Conservation (phyloP, 2,329 filamentous ascomycete species). For the Penicillium sp. region DNA sequence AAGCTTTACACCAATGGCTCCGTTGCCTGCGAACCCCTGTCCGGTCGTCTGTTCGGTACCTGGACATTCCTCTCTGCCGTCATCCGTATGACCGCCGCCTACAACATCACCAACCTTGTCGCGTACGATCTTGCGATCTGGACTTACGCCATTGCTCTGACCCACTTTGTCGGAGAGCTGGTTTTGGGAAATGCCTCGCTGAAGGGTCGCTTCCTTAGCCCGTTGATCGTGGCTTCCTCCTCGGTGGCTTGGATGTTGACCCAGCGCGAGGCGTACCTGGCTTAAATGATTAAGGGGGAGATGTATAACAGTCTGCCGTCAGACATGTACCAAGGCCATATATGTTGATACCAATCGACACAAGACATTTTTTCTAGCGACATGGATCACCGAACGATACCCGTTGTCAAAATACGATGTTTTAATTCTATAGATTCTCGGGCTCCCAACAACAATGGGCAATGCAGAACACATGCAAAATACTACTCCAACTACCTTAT, state of each 20-base stretch:
- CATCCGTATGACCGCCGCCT: constrained; percentile 79
- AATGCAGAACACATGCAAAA: neutral
- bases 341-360: neutral
- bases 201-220: constrained; percentile 59
- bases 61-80: constrained; percentile 81
- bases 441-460: neutral
- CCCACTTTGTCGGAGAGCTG: constrained; percentile 78
- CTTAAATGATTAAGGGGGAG: neutral
- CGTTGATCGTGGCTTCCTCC: constrained; percentile 57
- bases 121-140: constrained; percentile 80
- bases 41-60: constrained; percentile 78
- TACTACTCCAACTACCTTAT: neutral
- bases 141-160: constrained; percentile 76
- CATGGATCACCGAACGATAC: neutral
- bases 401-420: neutral
- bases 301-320: neutral
- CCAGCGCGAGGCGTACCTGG: constrained; percentile 52
- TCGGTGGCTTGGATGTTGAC: constrained; percentile 62
- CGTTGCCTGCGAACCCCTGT: constrained; percentile 68
- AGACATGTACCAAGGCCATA: neutral
- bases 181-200: constrained; percentile 74
- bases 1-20: constrained; percentile 70
- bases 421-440: neutral
- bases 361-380: neutral
- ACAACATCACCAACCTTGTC: constrained; percentile 70